phyloP scores from a whole-genome alignment of 345 rosid species.

The Populus nigra region DNA sequence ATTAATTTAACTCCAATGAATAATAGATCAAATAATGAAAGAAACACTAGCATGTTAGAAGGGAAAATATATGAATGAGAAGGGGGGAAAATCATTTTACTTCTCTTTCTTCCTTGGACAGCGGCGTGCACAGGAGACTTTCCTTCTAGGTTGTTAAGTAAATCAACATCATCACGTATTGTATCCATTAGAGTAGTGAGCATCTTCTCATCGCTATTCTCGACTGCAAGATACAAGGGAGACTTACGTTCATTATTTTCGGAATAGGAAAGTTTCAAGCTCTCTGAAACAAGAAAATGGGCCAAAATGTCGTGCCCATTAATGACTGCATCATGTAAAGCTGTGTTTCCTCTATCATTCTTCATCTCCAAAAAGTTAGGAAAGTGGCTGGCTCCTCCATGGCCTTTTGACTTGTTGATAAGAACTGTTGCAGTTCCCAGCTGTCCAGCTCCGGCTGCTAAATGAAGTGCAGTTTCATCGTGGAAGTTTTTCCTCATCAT shows the following conservation, averaged over 20 bases:
- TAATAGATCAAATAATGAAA: not conserved
- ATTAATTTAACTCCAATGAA: not conserved
- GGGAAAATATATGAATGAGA: not conserved
- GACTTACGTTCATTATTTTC: not conserved
- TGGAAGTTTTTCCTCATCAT: not conserved
- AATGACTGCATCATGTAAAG: constrained; percentile 8
- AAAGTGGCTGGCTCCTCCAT: too few relatives aligned
- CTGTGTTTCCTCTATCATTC: constrained; percentile 1
- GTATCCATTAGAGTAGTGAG: not conserved
- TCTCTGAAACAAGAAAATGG: not conserved
- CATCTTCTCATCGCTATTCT: not conserved
- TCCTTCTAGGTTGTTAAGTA: not conserved
- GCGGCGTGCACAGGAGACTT: not conserved
- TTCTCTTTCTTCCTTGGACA: not conserved
- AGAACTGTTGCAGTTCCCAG: not conserved
- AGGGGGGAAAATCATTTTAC: not conserved
- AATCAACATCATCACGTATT: too few relatives aligned
- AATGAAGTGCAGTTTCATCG: not conserved
- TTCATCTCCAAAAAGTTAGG: not conserved
- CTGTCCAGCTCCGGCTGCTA: not conserved
- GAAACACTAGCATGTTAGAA: not conserved
- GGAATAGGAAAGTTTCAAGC: not conserved
- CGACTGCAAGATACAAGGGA: not conserved
- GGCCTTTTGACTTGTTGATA: not conserved
- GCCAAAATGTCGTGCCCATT: not conserved